These are phyloP conservation scores for Fraxinus platypoda DNA, from an alignment of 305 asterid species.

Conservation along the genomic window DNA sequence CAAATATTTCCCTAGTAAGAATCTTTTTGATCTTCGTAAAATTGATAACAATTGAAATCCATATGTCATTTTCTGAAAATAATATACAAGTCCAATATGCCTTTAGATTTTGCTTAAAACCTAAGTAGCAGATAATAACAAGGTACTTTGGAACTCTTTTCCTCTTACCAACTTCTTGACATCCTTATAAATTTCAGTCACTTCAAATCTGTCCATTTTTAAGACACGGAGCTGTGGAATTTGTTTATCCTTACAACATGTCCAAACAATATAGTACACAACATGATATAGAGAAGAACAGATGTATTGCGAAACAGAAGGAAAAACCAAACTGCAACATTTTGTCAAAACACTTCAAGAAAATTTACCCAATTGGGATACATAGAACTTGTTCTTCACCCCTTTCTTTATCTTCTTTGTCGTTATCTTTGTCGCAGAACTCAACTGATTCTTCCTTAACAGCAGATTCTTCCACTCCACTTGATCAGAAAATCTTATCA, in stretches of 20 bases:
- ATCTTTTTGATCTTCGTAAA: background rate
- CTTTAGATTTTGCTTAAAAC: conserved; percentile 2
- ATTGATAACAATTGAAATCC: background rate
- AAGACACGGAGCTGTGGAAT: background rate
- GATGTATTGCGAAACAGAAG: conserved; percentile 32
- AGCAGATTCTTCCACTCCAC: conserved; percentile 41
- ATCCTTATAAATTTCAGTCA: background rate
- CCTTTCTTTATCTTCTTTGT: conserved; percentile 69
- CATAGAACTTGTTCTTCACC: conserved; percentile 55
- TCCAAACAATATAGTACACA: conserved; percentile 45
- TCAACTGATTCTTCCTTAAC: conserved; percentile 69
- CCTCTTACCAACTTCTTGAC: background rate
- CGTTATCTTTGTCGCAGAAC: conserved; percentile 66
- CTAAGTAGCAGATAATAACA: background rate
- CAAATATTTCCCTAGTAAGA: background rate
- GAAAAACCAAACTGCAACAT: conserved; percentile 47
- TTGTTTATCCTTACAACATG: conserved; percentile 34
- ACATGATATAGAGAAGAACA: conserved; percentile 40
- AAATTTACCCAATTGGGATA: conserved; percentile 69
- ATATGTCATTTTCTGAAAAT: background rate
- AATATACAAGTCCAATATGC: background rate
- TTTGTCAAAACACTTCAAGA: conserved; percentile 57
- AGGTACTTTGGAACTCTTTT: background rate
- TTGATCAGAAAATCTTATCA: conserved; percentile 57
- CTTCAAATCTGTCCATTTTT: background rate